Evolutionary conservation across 2,329 filamentous ascomycete species (phyloP), one percentile per base, ranked within the genome.

Genomic region (Venturia carpophila): DNA sequence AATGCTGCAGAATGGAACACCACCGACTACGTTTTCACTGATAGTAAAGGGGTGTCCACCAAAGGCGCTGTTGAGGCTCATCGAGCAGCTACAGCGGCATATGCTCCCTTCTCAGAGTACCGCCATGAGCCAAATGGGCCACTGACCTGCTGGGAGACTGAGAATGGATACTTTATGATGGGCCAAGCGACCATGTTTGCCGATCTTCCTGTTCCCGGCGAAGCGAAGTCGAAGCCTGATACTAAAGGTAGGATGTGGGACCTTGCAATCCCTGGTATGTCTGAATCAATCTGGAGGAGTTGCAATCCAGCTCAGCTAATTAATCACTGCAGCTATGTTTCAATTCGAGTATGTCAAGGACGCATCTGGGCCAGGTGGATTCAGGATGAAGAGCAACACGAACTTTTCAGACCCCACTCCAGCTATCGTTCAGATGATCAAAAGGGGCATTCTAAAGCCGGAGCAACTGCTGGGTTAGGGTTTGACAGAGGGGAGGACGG

Each of bases 391-490:
- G 21, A 82, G 82, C 2, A 79, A 79, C 9, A 88, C 87, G 71
- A 86, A 86, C 11, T 77, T 84, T n/a, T 83, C 86, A 13, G 86
- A 86, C 21, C 85, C 85, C 1, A 96, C 93, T 0, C 90, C 92
- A 1, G 89, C 90, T 62, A 82, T 97, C 1, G 83, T 96, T 64
- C 94, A 99, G 77, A 80, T 99, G 17, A 94, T 65, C 17, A 67
- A 67, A 65, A 62, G 65, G 60, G 67, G 67, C 7, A 62, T 67
- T 58, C 21, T 67, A 3, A 67, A 62, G 42, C 62, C 65, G 15
- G 62, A 64, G 45, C n/a, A 65, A 55, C 27, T 66, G 65, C 42
- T 67, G 43, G 58, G n/a, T 4, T 43, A 61, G 37, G 52, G n/a
- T 19, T 19, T 6, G 17, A 24, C 34, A 13, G n/a, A 7, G 24